Percentiles rank a stretch among this genome's conserved stretches.
These are phyloP conservation scores for Candida morakotiae DNA, from an alignment of 805 yeast species.

Conservation along the genomic window DNA sequence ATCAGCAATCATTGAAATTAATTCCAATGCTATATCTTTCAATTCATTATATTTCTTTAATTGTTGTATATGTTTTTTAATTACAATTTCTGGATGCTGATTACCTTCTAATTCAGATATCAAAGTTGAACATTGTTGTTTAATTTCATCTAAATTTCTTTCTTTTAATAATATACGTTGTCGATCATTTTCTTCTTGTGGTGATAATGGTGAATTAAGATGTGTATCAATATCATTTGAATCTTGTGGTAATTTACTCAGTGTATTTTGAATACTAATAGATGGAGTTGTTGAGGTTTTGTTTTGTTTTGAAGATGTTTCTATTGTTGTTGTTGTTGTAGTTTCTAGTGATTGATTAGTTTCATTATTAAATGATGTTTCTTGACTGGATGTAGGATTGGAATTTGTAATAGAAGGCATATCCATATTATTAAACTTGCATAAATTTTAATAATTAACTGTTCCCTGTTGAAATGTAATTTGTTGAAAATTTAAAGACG, in stretches of 20 bases:
- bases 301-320: too few species aligned
- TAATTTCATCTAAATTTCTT: conserved; percentile 25
- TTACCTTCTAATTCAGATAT: conserved; percentile 29
- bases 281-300: background rate
- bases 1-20: conserved; percentile 58
- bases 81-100: conserved; percentile 42
- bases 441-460: too few species aligned
- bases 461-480: too few species aligned
- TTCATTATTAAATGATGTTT: too few species aligned
- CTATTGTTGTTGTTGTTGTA: background rate
- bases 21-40: conserved; percentile 54
- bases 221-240: background rate
- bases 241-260: background rate
- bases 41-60: conserved; percentile 60
- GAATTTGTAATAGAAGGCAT: too few species aligned
- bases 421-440: too few species aligned
- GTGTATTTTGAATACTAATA: background rate
- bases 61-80: conserved; percentile 47
- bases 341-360: background rate
- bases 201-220: conserved; percentile 4
- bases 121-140: conserved; percentile 26
- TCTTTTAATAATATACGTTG: conserved; percentile 12
- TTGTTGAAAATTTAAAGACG: too few species aligned
- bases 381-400: too few species aligned
- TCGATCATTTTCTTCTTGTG: conserved; percentile 5